Conservation (phyloP, 805 yeast genomes). For the Yarrowia sp. region DNA sequence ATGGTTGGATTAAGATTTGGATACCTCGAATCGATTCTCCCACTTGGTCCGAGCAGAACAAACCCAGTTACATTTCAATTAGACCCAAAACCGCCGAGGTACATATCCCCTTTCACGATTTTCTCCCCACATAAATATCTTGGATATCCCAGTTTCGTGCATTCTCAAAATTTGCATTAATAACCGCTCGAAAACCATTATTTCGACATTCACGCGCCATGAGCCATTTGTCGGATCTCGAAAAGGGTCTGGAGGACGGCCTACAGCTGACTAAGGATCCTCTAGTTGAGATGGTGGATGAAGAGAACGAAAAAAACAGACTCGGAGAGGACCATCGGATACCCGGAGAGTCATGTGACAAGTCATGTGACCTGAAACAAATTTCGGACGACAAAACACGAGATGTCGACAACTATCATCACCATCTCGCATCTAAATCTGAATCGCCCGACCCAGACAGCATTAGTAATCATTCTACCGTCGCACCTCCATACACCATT, state of each 20-base stretch:
- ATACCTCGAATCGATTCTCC: not conserved
- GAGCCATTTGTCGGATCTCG: not conserved
- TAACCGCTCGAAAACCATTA: not conserved
- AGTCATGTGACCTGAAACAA: not conserved
- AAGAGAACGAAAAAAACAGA: not conserved
- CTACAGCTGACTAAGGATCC: not conserved
- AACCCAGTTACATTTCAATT: too few relatives aligned
- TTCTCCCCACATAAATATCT: not conserved
- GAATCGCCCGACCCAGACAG: not conserved
- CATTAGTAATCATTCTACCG: not conserved
- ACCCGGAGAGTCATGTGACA: not conserved
- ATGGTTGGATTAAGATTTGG: not conserved
- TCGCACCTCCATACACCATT: constrained; percentile 13
- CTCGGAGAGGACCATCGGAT: too few relatives aligned
- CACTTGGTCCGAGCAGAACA: not conserved
- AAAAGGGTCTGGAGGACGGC: not conserved
- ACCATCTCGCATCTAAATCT: not conserved
- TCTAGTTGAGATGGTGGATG: not conserved
- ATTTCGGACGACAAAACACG: not conserved
- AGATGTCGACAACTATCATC: not conserved
- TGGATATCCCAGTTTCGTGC: not conserved
- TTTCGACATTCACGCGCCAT: not conserved
- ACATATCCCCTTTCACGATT: too few relatives aligned
- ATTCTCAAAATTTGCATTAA: not conserved
- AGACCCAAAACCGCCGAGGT: too few relatives aligned